Base-by-base conservation (phyloP, 768 basidiomycete species). In the Lactarius vividus region DNA sequence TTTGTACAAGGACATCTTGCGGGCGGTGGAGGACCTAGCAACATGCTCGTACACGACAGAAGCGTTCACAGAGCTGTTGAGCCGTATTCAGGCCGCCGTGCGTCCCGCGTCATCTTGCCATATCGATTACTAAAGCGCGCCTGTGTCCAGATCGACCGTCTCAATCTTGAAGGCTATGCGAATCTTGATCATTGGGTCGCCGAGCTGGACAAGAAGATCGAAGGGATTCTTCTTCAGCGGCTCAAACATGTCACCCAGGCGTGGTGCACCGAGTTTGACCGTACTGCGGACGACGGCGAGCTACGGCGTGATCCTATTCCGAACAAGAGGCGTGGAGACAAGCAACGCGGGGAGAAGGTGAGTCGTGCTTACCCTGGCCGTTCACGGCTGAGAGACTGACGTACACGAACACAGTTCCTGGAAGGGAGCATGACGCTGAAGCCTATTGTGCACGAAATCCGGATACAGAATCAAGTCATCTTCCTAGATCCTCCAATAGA, bases 391-490 rank as follows among this genome's bases (percentile, higher is more conserved):
- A 23, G 31, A 10, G 9, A 59, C 46, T 49, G 40, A 29, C 11
- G 18, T 31, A 57, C 15, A 18, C 37, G 26, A 6, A 5, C 15
- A 11, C 70, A 93, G 91, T 83, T 85, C 74, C 71, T 88, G 72
- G 92, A 94, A 72, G 84, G 84, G 16, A 83, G 84, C 66, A 86
- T 96, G 83, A 81, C 83, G 2, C 75, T 98, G 69, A 88, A 91
- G 71, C 92, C 94, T 0, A 89, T 97, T 64, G 83, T 96, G 8
- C 96, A 98, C 75, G 96, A 98, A 75, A 92, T 98, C 69, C 86
- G 96, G 77, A 98, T 98, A 83, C 92, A 96, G 74, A 97, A 99
- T 74, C 97, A 99, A 75, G 94, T 98, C 69, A 98, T 99, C 76
- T 98, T 97, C 80, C 82, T 98, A 59, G 96, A 98, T 75, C 97